These are phyloP conservation scores for Luvunga scandens DNA, from an alignment of 345 rosid species.

Conservation along the genomic window DNA sequence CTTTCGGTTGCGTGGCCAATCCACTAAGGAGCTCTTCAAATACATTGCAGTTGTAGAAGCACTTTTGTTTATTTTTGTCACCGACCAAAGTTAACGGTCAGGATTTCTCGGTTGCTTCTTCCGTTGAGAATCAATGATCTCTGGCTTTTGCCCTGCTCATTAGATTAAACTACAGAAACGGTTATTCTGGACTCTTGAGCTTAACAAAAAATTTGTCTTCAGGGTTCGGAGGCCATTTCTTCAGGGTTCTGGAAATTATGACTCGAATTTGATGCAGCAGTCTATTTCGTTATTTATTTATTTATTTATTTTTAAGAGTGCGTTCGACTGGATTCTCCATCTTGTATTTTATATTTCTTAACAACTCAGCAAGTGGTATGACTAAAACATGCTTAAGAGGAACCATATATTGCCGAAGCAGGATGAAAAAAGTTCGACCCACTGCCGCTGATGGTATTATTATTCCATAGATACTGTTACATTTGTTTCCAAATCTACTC, in stretches of 20 bases:
- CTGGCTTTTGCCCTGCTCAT: neutral
- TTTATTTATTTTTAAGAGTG: neutral
- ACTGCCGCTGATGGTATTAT: neutral
- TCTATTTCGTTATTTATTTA: no score
- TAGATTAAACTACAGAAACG: neutral
- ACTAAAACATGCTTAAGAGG: neutral
- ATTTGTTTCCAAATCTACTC: neutral
- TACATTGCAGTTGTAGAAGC: neutral
- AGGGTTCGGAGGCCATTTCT: neutral
- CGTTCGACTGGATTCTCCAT: constrained; percentile 4
- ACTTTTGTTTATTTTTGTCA: neutral
- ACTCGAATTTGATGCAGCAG: neutral
- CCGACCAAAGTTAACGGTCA: neutral
- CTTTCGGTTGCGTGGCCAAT: constrained; percentile 13
- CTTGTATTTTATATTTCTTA: neutral
- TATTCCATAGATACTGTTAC: neutral
- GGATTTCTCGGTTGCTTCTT: neutral
- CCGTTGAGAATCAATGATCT: neutral
- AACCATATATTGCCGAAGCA: neutral
- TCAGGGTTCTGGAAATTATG: neutral
- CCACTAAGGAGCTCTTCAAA: constrained; percentile 5
- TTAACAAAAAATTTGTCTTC: neutral
- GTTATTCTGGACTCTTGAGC: neutral
- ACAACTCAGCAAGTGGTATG: neutral
- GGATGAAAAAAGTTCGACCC: neutral